Evolutionary conservation across 2,329 filamentous ascomycete species (phyloP), one percentile per base, ranked within the genome.

Genomic region (Fusarium sacchari): DNA sequence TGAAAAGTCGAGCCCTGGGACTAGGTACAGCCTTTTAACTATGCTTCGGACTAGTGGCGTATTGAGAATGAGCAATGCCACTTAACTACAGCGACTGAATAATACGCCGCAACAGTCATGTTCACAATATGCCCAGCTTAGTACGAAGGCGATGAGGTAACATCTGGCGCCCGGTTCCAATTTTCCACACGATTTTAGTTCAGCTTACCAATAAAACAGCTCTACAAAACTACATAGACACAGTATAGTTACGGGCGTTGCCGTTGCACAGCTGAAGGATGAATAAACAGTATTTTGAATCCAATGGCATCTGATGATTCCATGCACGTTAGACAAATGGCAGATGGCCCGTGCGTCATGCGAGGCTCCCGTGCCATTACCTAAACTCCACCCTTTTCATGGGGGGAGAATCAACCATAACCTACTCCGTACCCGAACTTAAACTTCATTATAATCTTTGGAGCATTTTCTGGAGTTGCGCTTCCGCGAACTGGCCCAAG

Each of bases 401-500:
- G 39, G 53, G 66, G 64, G 60, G 28, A 53, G 44, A 30, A 42
- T 36, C 22, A 60, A 60, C 44, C 62, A 67, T 47, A 60, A 50
- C 52, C 47, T 53, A n/a, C n/a, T n/a, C n/a, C n/a, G n/a, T n/a
- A n/a, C n/a, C n/a, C n/a, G 50, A 43, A 53, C 59, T 60, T 37
- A 40, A 39, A 57, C 56, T 52, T 67, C 64, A 39, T 40, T 44
- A 56, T 63, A 55, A 39, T n/a, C 36, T 24, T 42, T 24, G 6
- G 28, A 44, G 37, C 40, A 18, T 24, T 10, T 43, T 39, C 44
- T 46, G 34, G 30, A 46, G 24, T 44, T 34, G 47, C 36, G n/a
- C 36, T 32, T 34, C 11, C 12, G 32, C 24, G 40, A 49, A 40
- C 20, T 36, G 12, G 26, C 26, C 40, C 79, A 83, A 62, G 57